Evolutionary conservation across 1,284 basidiomycete genomes (phyloP).

Genomic region (Pseudozyma flocculosa): DNA sequence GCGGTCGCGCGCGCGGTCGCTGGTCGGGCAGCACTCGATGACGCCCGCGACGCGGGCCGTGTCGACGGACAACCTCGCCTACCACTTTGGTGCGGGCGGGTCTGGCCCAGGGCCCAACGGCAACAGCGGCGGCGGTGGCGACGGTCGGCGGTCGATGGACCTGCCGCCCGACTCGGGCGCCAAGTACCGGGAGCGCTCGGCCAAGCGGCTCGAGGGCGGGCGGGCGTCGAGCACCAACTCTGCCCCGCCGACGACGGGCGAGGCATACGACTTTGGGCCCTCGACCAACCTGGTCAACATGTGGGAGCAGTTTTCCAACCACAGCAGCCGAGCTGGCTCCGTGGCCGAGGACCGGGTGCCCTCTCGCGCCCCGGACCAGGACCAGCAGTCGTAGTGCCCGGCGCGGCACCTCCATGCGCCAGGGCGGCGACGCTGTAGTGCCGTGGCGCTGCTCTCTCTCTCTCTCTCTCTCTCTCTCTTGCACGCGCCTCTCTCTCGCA

Average conservation of each 20-base stretch:
- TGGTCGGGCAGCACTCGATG: slow-evolving; percentile 29
- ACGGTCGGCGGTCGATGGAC: slow-evolving; percentile 19
- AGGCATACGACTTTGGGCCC: slow-evolving; percentile 2
- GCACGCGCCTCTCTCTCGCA: too few relatives aligned
- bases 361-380: slow-evolving; percentile 28
- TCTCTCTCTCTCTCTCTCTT: too few relatives aligned
- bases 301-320: slow-evolving; percentile 28
- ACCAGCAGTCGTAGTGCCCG: too few relatives aligned
- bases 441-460: too few relatives aligned
- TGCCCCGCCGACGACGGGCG: slow-evolving; percentile 22
- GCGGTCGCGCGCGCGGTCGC: slow-evolving; percentile 41
- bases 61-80: slow-evolving; percentile 40
- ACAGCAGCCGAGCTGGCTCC: slow-evolving; percentile 22
- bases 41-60: slow-evolving; percentile 20
- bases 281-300: slow-evolving; percentile 22
- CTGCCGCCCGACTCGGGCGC: slow-evolving; percentile 44
- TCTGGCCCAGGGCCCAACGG: slow-evolving; percentile 2
- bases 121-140: neutral
- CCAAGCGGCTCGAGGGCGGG: slow-evolving; percentile 31
- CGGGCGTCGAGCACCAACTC: slow-evolving; percentile 31
- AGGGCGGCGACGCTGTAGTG: too few relatives aligned
- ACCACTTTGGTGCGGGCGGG: slow-evolving; percentile 15
- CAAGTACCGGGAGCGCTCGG: slow-evolving; percentile 33
- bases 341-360: slow-evolving; percentile 24
- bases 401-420: too few relatives aligned